Evolutionary conservation across 2,329 filamentous ascomycete species (phyloP), one percentile per base, ranked within the genome.

Genomic region (Stachybotrys chartarum): DNA sequence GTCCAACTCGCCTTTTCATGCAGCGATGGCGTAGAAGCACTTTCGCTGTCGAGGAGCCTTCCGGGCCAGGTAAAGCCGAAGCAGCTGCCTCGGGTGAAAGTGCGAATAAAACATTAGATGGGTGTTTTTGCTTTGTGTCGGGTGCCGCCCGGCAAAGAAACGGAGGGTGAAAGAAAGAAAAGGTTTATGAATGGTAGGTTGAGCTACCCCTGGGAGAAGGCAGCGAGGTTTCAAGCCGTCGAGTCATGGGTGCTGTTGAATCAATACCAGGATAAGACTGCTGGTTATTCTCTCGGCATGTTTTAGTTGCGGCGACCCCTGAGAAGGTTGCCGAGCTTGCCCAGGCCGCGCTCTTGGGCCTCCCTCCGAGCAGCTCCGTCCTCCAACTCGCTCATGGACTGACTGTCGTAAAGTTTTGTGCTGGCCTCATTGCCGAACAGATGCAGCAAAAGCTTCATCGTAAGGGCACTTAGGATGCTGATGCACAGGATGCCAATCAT

Each of bases 401-500:
- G 71, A 30, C 54, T 64, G 10, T 69, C 68, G 32, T 68, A 60
- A 46, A 78, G 71, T 66, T 79, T 81, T 39, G 68, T 70, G 64
- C 73, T 79, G 1, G 77, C 77, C 45, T 75, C 66, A 61, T 83
- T 82, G 18, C 82, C 83, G 56, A 84, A 73, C 32, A 80, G 68
- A 66, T 66, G 85, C 46, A 95, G 72, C 56, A 90, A 70, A 17
- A 84, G 64, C 52, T 84, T 82, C 86, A 94, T 92, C 55, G 78
- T 66, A 24, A 85, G 74, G 48, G 87, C 87, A 63, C 86, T 87
- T 5, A 87, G 60, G 52, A 96, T 92, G 72, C 91, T 96, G 52
- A 85, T 74, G 59, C 82, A 84, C 18, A 96, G 73, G 55, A 96
- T 96, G 3, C 86, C 91, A 56, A 96, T 85, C 91, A 96, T 95